These are phyloP conservation scores for Cupressus sempervirens DNA, from an alignment of 75 land plant species.

Conservation along the genomic window DNA sequence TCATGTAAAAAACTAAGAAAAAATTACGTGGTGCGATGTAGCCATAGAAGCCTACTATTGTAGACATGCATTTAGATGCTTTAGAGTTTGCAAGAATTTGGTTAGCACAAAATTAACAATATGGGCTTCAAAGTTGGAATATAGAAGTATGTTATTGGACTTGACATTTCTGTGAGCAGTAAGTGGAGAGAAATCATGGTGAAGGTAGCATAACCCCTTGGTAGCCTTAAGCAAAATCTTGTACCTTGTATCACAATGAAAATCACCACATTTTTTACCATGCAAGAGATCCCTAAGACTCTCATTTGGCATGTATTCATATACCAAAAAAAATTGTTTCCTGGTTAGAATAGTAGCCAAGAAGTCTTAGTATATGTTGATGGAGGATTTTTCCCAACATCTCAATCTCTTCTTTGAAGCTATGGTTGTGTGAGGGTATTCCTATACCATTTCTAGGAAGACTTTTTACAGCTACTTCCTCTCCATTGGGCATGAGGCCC, in stretches of 20 bases:
- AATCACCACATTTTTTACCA: conserved; percentile 69
- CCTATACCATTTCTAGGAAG: conserved; percentile 58
- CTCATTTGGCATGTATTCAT: conserved; percentile 96
- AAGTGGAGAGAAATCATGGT: conserved; percentile 76
- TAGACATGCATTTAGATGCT: conserved; percentile 81
- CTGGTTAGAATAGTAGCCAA: conserved; percentile 82
- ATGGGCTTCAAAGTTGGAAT: conserved; percentile 70
- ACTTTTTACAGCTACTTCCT: conserved; percentile 69
- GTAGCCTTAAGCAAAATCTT: conserved; percentile 69
- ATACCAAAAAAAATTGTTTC: conserved; percentile 77
- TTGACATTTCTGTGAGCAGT: conserved; percentile 83
- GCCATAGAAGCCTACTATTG: too few relatives aligned
- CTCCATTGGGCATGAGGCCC: conserved; percentile 63
- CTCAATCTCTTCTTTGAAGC: conserved; percentile 77
- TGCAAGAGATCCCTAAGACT: conserved; percentile 84
- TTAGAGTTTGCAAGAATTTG: conserved; percentile 68
- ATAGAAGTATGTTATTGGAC: conserved; percentile 80
- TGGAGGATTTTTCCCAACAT: conserved; percentile 82
- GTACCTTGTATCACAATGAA: conserved; percentile 60
- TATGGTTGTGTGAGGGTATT: conserved; percentile 55
- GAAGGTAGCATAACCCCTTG: too few relatives aligned
- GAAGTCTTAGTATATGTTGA: conserved; percentile 73
- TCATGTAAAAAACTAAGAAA: too few relatives aligned
- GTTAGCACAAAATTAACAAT: conserved; percentile 90
- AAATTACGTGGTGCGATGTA: too few relatives aligned